A percentile compares a stretch with the other conserved stretches of the same genome.
Conservation (phyloP, 129 eudicot genomes). For the Lonicera japonica region DNA sequence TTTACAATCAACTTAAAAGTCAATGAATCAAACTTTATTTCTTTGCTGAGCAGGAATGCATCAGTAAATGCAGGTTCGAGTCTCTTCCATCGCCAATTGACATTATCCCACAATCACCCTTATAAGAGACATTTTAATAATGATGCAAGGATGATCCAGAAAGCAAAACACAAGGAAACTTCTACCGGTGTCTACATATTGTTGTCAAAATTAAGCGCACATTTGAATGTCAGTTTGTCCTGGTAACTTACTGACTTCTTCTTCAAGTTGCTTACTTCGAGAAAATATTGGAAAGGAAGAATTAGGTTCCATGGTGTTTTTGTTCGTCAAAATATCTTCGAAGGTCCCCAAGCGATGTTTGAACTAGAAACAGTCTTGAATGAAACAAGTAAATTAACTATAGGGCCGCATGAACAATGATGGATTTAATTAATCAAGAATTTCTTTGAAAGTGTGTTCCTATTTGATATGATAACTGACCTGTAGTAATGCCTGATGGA, state of each 20-base stretch:
- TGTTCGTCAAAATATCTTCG: not conserved
- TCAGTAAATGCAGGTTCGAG: too few species aligned
- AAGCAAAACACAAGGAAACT: too few species aligned
- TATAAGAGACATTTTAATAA: too few species aligned
- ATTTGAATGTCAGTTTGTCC: not conserved
- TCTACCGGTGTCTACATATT: too few species aligned
- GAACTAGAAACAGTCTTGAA: not conserved
- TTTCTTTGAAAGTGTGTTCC: not conserved
- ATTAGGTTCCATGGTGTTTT: not conserved
- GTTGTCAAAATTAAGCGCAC: not conserved
- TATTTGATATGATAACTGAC: conserved; percentile 42
- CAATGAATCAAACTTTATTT: too few species aligned
- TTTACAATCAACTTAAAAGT: too few species aligned
- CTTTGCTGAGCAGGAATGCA: too few species aligned
- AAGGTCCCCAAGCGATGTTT: not conserved
- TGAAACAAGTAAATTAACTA: not conserved
- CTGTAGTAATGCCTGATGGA: conserved; percentile 68
- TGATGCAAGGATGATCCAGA: too few species aligned
- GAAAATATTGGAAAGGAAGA: not conserved
- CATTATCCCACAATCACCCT: too few species aligned
- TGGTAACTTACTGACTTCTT: too few species aligned
- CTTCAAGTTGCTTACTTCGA: not conserved
- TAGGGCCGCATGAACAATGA: too few species aligned
- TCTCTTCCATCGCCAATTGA: too few species aligned
- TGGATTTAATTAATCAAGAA: not conserved